phyloP scores from a whole-genome alignment of 768 basidiomycete genomes.

The Naganishia antarctica region DNA sequence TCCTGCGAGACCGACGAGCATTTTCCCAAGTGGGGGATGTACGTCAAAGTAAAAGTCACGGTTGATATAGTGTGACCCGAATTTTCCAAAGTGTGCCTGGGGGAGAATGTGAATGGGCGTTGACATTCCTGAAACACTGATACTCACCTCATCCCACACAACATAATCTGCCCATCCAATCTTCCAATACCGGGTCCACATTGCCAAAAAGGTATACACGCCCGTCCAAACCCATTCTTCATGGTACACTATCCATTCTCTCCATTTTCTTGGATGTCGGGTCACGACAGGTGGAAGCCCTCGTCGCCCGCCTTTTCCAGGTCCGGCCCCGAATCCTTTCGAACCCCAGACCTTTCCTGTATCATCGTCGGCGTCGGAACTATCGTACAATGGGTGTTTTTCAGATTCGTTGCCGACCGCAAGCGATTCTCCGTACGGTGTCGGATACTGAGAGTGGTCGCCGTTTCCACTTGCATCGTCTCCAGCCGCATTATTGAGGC shows the following conservation, averaged over 20 bases:
- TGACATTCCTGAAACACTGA: neutral
- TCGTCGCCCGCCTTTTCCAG: conserved; percentile 43
- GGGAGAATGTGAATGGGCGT: conserved; percentile 23
- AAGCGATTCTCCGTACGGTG: conserved; percentile 14
- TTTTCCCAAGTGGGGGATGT: conserved; percentile 96
- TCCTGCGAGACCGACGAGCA: conserved; percentile 93
- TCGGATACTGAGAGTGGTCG: neutral
- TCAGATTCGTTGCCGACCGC: conserved; percentile 9
- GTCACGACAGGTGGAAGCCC: conserved; percentile 43
- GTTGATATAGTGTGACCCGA: conserved; percentile 95
- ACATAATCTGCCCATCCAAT: conserved; percentile 81
- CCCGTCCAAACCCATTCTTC: conserved; percentile 50
- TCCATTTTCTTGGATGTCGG: conserved; percentile 36
- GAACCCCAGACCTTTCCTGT: conserved; percentile 44
- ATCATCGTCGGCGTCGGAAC: conserved; percentile 21
- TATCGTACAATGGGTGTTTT: conserved; percentile 7
- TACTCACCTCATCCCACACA: conserved; percentile 78
- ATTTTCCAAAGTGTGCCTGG: conserved; percentile 93
- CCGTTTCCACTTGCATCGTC: neutral
- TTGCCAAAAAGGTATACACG: conserved; percentile 85
- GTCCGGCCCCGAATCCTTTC: conserved; percentile 45
- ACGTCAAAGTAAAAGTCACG: conserved; percentile 99
- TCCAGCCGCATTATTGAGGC: neutral
- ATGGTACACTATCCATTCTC: conserved; percentile 43
- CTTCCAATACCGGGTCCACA: conserved; percentile 89